Evolutionary conservation across 2,329 filamentous ascomycete species (phyloP), one percentile per base, ranked within the genome.

Genomic region (Akanthomyces lecanii): DNA sequence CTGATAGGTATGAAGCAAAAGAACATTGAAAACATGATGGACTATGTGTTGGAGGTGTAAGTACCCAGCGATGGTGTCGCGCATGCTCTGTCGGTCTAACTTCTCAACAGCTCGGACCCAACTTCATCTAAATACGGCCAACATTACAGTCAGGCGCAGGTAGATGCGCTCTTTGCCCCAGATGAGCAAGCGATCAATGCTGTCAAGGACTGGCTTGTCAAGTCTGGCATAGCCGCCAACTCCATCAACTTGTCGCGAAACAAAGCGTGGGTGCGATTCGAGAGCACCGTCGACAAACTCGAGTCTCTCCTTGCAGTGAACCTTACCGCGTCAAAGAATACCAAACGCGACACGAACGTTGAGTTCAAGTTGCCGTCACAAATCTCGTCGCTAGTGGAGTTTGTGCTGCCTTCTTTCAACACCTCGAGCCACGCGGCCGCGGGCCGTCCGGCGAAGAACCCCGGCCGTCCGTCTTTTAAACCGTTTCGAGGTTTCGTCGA

Each of bases 121-220:
- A n/a, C 38, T 14, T 56, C 61, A 2, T 21, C 61, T 10, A 55
- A 57, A 25, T 63, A 57, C 18, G 61, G 61, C 23, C 51, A 63
- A 10, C 53, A 63, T 28, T 48, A 50, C 36, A 62, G 18, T 12
- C 23, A 8, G 2, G 36, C 25, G 2, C 33, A 63, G 40, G 30
- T 50, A 1, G 52, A 42, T 16, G 23, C 33, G 1, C 53, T 63
- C 4, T 63, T 63, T 23, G 51, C 61, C 12, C 53, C 61, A 6
- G 47, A 65, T 10, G 63, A 71, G 14, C 78, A 82, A 44, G 73
- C 80, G 2, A 77, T 85, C 5, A 73, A 79, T 21, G 72, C 78
- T 2, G 81, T 86, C n/a, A 77, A 78, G 66, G 68, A 75, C 8
- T 87, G 84, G 84, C 76, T 87, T 6, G 70, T 75, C n/a, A 69